Conservation (phyloP, 768 basidiomycete genomes). For the Termitomyces sp. region DNA sequence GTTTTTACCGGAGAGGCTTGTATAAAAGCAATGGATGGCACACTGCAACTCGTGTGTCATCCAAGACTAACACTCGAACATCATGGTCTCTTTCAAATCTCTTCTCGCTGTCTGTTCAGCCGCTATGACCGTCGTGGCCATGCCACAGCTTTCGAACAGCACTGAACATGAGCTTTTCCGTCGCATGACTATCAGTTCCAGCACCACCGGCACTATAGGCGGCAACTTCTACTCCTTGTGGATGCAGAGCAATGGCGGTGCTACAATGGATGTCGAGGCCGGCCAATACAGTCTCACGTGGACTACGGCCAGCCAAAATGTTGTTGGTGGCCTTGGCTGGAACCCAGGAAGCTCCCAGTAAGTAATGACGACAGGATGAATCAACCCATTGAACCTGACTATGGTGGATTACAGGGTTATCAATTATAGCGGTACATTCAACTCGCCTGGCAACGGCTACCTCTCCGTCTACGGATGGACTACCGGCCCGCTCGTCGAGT, state of each 20-base stretch:
- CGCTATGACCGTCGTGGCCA: conserved; percentile 20
- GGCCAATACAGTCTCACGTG: conserved; percentile 33
- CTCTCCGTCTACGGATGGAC: conserved; percentile 49
- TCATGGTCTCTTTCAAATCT: conserved; percentile 14
- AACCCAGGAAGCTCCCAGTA: conserved; percentile 32
- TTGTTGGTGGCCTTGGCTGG: conserved; percentile 42
- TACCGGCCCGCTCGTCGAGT: conserved; percentile 44
- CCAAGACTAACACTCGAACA: neutral
- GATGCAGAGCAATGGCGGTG: conserved; percentile 30
- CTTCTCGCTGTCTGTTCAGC: conserved; percentile 18
- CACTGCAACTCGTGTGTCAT: no score
- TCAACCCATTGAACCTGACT: neutral
- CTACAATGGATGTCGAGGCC: conserved; percentile 31
- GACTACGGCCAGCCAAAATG: conserved; percentile 31
- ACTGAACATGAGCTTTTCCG: conserved; percentile 19
- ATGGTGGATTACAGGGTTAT: conserved; percentile 28
- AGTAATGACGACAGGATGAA: neutral
- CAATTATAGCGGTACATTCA: conserved; percentile 34
- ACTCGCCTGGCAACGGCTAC: conserved; percentile 40
- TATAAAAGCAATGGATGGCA: no score
- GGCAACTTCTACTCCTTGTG: conserved; percentile 40
- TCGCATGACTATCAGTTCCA: conserved; percentile 18
- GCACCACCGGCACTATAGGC: conserved; percentile 28
- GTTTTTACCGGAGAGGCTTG: no score
- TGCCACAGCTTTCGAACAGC: conserved; percentile 15